Evolutionary conservation across 305 asterid species (phyloP).

Genomic region (Withania somnifera): DNA sequence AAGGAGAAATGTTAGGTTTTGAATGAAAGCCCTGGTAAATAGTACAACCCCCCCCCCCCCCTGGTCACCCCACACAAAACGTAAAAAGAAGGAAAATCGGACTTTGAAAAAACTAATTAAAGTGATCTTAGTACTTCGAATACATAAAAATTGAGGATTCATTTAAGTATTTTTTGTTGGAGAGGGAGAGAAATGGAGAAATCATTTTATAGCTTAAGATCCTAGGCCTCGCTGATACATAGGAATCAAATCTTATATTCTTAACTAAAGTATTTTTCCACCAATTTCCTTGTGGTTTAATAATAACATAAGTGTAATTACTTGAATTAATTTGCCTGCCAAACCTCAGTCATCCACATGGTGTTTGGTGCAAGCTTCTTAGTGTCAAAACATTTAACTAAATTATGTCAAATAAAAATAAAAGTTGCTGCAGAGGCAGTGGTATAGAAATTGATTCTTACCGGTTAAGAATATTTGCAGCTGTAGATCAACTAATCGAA

Average conservation of each 20-base stretch:
- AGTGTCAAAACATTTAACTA: not conserved
- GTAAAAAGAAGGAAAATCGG: not conserved
- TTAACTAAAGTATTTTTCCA: constrained; percentile 5
- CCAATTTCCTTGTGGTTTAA: not conserved
- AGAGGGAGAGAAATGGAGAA: not conserved
- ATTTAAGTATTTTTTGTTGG: not conserved
- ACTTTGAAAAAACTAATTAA: not conserved
- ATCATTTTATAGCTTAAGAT: not conserved
- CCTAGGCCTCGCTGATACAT: constrained; percentile 68
- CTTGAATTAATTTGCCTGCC: not conserved
- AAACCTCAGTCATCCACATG: not conserved
- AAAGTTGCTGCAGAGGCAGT: not conserved
- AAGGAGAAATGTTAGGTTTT: too few species aligned
- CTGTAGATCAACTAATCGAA: not conserved
- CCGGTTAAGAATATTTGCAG: not conserved
- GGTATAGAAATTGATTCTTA: not conserved
- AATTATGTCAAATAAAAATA: not conserved
- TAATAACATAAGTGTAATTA: not conserved
- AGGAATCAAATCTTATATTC: constrained; percentile 25
- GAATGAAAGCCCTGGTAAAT: too few species aligned
- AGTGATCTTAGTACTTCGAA: not conserved
- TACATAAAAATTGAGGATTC: not conserved
- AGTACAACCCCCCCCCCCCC: too few species aligned
- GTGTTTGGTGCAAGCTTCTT: constrained; percentile 2
- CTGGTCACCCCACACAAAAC: too few species aligned